Base-by-base conservation (phyloP, 768 basidiomycete genomes). In the Saitozyma podzolica region DNA sequence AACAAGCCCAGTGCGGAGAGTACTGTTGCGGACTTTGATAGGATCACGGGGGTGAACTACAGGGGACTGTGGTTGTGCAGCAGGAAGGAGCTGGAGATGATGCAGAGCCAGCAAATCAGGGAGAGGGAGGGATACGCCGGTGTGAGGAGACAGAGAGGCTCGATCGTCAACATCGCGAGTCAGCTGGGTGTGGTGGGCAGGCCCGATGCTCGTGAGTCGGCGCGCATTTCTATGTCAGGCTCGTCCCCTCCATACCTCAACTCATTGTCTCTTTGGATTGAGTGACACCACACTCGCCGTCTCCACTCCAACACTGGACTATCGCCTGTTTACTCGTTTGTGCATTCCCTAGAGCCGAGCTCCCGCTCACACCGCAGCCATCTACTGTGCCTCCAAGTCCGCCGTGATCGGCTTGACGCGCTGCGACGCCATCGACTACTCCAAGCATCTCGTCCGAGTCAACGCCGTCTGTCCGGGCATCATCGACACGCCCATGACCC, bases 121-220 rank as follows among this genome's bases (percentile, higher is more conserved):
- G 39, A 40, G 19, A 9, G 42, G 29, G 57, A 53, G 10, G 63
- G 62, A 14, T 29, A 29, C 29, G 29, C 29, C 29, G 29, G 29
- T 29, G 19, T 56, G 4, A 63, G 70, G 43, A 47, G 49, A 20
- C 70, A 72, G 53, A 58, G 70, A 40, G 70, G 70, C 0, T 54
- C 61, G 41, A 68, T 72, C 29, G 70, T 72, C n/a, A 72, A 72
- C 58, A 66, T 72, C 16, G 70, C 70, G 6, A 66, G 64, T 62
- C 70, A 72, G 67, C 58, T 72, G n/a, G 70, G 66, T 10, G 43
- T 68, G 1, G 70, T 72, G 0, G 66, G 65, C 42, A 41, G 65
- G 37, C 57, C 64, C 10, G 59, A 62, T 52, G 61, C 66, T 42
- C 54, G 70, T 72, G 54, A 68, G 70, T 68, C 20, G 6, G 40